Percentiles rank a stretch among this genome's conserved stretches.
phyloP scores from a whole-genome alignment of 192 early-diverging fungal genomes.

The Linnemannia schmuckeri region DNA sequence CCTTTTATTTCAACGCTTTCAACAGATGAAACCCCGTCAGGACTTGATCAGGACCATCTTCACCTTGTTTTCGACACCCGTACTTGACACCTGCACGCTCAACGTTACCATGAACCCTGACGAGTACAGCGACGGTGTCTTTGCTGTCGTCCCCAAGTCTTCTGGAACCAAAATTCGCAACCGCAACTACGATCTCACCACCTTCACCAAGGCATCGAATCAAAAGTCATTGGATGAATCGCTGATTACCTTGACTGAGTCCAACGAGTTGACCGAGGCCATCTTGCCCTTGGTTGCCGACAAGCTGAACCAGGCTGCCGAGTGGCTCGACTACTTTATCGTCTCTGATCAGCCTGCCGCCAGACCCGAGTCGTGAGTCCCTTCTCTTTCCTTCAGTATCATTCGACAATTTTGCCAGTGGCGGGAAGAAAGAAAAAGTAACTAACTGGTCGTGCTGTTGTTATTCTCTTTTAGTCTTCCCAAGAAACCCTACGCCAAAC shows the following conservation, averaged over 20 bases:
- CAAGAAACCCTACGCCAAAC: slow-evolving; percentile 41
- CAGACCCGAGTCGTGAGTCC: slow-evolving; percentile 41
- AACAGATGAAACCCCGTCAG: slow-evolving; percentile 52
- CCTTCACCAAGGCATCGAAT: slow-evolving; percentile 50
- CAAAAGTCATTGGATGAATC: slow-evolving; percentile 29
- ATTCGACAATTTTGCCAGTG: neutral
- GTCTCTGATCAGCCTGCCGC: slow-evolving; percentile 44
- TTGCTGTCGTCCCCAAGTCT: slow-evolving; percentile 49
- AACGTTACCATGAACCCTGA: slow-evolving; percentile 53
- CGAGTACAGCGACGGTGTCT: slow-evolving; percentile 52
- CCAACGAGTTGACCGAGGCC: slow-evolving; percentile 47
- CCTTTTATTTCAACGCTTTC: neutral
- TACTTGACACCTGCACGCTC: slow-evolving; percentile 44
- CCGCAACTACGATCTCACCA: slow-evolving; percentile 44
- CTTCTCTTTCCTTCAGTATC: neutral
- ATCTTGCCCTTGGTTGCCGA: slow-evolving; percentile 41
- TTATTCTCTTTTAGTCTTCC: slow-evolving; percentile 15
- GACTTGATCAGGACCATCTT: slow-evolving; percentile 47
- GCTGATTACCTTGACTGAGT: slow-evolving; percentile 48
- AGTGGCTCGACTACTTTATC: slow-evolving; percentile 55
- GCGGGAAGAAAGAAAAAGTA: neutral
- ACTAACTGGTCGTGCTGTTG: neutral
- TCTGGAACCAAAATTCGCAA: slow-evolving; percentile 34
- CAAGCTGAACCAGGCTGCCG: slow-evolving; percentile 39
- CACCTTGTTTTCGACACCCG: slow-evolving; percentile 23